Evolutionary conservation across 1,139 yeast genomes (phyloP).

Genomic region (Hemisphaericaspora xylofermentans): DNA sequence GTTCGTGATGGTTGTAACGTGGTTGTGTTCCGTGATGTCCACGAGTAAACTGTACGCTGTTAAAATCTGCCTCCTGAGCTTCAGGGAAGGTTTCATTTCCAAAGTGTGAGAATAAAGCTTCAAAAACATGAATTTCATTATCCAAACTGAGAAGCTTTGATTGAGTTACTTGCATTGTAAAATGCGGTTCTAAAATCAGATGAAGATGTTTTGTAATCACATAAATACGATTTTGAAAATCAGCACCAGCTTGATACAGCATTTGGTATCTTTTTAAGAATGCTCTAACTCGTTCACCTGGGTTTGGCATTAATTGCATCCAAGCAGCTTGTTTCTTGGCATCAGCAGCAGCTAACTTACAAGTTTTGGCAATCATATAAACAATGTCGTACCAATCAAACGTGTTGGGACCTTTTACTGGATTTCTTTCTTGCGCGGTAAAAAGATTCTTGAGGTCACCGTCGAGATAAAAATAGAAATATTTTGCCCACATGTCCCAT

Average conservation of each 20-base stretch:
- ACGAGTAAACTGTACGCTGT: too few species aligned
- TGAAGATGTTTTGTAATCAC: neutral
- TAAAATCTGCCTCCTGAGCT: too few species aligned
- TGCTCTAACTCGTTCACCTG: neutral
- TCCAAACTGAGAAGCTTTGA: too few species aligned
- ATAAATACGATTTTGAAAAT: too few species aligned
- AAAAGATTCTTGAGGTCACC: neutral
- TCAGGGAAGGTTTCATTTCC: too few species aligned
- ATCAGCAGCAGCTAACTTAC: neutral
- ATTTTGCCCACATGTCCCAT: neutral
- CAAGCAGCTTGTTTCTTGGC: neutral
- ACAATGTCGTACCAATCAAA: neutral
- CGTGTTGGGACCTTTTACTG: neutral
- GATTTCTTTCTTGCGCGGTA: neutral
- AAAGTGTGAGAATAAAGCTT: too few species aligned
- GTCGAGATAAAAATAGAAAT: neutral
- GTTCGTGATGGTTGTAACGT: too few species aligned
- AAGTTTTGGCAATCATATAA: neutral
- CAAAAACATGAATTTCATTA: too few species aligned
- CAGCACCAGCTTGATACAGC: neutral
- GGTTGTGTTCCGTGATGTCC: too few species aligned
- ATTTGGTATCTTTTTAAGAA: neutral
- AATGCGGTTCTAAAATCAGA: neutral
- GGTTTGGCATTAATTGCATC: neutral
- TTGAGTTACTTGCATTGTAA: too few species aligned